Conservation (phyloP, 176 grass and related monocot genomes). For the Guadua angustifolia region DNA sequence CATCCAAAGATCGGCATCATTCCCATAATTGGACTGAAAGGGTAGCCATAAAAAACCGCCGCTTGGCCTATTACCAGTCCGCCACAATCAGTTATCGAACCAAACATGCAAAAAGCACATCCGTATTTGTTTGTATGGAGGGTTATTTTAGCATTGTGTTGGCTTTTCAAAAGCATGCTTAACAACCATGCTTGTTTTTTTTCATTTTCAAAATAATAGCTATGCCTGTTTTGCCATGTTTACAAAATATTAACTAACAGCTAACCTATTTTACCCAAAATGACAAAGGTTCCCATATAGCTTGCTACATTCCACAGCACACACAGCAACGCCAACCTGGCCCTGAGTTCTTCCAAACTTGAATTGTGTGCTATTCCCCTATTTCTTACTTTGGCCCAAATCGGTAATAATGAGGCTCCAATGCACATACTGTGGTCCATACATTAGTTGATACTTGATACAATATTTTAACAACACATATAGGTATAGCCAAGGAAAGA, state of each 20-base stretch:
- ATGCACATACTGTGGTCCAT: not conserved
- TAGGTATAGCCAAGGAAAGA: not conserved
- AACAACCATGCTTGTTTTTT: too few relatives aligned
- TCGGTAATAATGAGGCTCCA: not conserved
- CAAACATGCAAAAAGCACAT: conserved; percentile 5
- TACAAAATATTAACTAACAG: not conserved
- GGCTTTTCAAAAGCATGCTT: too few relatives aligned
- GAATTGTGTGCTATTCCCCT: not conserved
- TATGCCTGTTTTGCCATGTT: not conserved
- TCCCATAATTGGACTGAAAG: conserved; percentile 12
- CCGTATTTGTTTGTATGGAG: not conserved
- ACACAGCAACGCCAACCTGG: not conserved
- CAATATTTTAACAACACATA: conserved; percentile 40
- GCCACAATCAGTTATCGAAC: not conserved
- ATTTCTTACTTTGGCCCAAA: not conserved
- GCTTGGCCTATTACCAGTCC: not conserved
- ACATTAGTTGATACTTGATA: conserved; percentile 44
- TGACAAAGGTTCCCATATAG: conserved; percentile 10
- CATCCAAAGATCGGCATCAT: not conserved
- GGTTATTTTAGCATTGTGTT: too few relatives aligned
- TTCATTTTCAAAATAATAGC: too few relatives aligned
- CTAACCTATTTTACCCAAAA: conserved; percentile 23
- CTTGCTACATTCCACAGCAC: not conserved
- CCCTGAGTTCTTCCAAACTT: not conserved
- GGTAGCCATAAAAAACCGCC: conserved; percentile 14